Base-by-base conservation (phyloP, 257 asterid species). In the Fraxinus cuspidata region DNA sequence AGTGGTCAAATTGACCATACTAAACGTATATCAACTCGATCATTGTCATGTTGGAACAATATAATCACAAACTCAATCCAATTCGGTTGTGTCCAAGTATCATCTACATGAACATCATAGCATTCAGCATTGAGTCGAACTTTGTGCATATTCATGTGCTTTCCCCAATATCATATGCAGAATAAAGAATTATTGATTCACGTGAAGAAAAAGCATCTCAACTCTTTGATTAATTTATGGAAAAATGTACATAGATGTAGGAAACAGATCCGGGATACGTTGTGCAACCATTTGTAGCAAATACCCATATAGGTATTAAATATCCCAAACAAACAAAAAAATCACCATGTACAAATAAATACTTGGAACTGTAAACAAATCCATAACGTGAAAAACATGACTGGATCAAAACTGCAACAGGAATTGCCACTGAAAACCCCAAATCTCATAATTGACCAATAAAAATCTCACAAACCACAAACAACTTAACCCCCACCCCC, bases 351-450 rank as follows among this genome's bases (percentile, higher is more conserved):
- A 75, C 81, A 75, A 67, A 66, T 37, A 78, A 80, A 80, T 74
- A 42, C 74, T 38, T 60, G 1, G 49, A 27, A 21, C 73, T 77
- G 23, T 77, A 69, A 78, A n/a, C n/a, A n/a, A 63, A 63, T 13
- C 51, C 51, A 12, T 13, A 42, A 11, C 51, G 18, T 42, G 35
- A 81, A 76, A 42, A 76, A 51, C 37, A 72, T 35, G 80, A 81
- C 81, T 76, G 73, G 86, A 85, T 79, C 93, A 87, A 89, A 89
- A 89, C 91, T 85, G 88, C 47, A 70, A 84, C 86, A 75, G 79
- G 84, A 42, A 81, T 77, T 78, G 87, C 72, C 89, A 70, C 71
- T 38, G 74, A 51, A 74, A 78, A 77, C 70, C 75, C 84, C 53
- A 66, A 21, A 73, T 75, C 64, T 67, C 74, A 82, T 80, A 35